Conservation (phyloP, 192 early-diverging fungal genomes). For the Coemansia asiatica region DNA sequence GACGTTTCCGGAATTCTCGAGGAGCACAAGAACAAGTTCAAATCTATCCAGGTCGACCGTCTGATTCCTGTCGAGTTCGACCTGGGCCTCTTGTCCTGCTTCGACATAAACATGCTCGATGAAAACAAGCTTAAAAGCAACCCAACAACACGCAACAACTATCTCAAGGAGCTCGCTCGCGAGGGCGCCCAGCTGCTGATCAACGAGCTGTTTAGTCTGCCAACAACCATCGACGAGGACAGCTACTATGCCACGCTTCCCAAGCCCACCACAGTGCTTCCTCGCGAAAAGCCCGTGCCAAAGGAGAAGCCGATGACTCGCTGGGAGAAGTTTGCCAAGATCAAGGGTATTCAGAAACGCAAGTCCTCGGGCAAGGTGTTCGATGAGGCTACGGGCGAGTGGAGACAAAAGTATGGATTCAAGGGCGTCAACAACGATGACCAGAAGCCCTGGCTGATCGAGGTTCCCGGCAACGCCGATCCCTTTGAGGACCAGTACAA, state of each 20-base stretch:
- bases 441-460: slow-evolving; percentile 87
- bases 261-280: slow-evolving; percentile 62
- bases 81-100: slow-evolving; percentile 77
- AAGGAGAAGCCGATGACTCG: slow-evolving; percentile 87
- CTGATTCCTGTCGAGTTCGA: slow-evolving; percentile 84
- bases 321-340: slow-evolving; percentile 98
- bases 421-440: slow-evolving; percentile 74
- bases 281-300: slow-evolving; percentile 91
- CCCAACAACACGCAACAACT: slow-evolving; percentile 51
- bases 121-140: slow-evolving; percentile 35
- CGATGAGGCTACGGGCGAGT: slow-evolving; percentile 82
- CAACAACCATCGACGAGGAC: slow-evolving; percentile 63
- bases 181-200: slow-evolving; percentile 84
- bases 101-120: slow-evolving; percentile 82
- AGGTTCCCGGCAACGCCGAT: slow-evolving; percentile 82
- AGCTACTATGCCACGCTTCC: slow-evolving; percentile 83
- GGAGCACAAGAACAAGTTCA: slow-evolving; percentile 69
- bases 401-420: slow-evolving; percentile 89
- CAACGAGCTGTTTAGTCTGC: slow-evolving; percentile 85
- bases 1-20: slow-evolving; percentile 69
- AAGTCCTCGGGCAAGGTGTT: slow-evolving; percentile 82
- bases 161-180: slow-evolving; percentile 67
- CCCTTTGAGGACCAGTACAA: slow-evolving; percentile 86
- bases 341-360: slow-evolving; percentile 87
- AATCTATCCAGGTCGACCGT: slow-evolving; percentile 78